Evolutionary conservation across 2,329 filamentous ascomycete species (phyloP).

Genomic region (Colletotrichum acutatum): DNA sequence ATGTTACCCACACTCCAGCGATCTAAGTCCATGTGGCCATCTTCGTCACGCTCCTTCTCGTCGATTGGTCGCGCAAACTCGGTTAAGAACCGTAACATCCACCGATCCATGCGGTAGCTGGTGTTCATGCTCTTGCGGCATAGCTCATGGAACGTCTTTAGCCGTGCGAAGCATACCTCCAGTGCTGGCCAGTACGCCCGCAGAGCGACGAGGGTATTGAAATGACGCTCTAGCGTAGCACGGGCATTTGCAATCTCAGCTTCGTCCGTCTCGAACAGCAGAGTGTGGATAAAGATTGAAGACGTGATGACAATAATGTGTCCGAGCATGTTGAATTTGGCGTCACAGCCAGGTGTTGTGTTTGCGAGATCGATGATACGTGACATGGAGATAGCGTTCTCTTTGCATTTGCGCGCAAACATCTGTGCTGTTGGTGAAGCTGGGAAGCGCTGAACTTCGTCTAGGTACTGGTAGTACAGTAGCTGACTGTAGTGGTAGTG

Average conservation of each 20-base stretch:
- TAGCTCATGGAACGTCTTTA: slow-evolving; percentile 54
- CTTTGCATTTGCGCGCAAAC: slow-evolving; percentile 53
- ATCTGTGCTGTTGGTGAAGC: slow-evolving; percentile 23
- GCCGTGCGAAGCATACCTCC: slow-evolving; percentile 49
- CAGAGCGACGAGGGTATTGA: slow-evolving; percentile 54
- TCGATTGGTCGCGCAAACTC: slow-evolving; percentile 45
- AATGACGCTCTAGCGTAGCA: slow-evolving; percentile 54
- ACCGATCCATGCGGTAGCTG: slow-evolving; percentile 52
- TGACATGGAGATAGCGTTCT: slow-evolving; percentile 51
- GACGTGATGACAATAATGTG: slow-evolving; percentile 59
- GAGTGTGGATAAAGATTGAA: slow-evolving; percentile 56
- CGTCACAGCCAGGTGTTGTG: slow-evolving; percentile 49
- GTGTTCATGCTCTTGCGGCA: slow-evolving; percentile 50
- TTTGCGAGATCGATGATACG: slow-evolving; percentile 52
- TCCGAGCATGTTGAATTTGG: slow-evolving; percentile 55
- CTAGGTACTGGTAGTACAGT: slow-evolving; percentile 59
- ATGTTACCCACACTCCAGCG: slow-evolving; percentile 37
- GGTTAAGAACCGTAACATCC: slow-evolving; percentile 52
- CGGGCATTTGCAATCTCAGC: slow-evolving; percentile 48
- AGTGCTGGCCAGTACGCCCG: slow-evolving; percentile 53
- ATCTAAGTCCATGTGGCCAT: slow-evolving; percentile 31
- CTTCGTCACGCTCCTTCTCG: slow-evolving; percentile 41
- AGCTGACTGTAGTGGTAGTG: slow-evolving; percentile 59
- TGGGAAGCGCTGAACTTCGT: slow-evolving; percentile 41
- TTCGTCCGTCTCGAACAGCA: slow-evolving; percentile 53